Evolutionary conservation across 495 filamentous ascomycete genomes (phyloP), one percentile per base, ranked within the genome.

Genomic region (Cercophora samala): DNA sequence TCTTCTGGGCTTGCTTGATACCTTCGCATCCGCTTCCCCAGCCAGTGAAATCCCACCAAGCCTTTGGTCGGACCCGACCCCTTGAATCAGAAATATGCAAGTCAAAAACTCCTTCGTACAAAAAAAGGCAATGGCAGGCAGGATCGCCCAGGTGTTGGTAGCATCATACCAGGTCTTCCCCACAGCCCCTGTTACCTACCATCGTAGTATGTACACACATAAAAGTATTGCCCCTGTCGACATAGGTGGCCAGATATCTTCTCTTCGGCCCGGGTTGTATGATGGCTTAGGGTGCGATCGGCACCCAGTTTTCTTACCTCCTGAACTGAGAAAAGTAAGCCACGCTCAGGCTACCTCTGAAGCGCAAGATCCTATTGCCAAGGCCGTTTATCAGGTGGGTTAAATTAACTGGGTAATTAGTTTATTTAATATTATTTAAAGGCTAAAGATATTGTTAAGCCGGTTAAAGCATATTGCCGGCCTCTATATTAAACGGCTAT

Each of bases 11-110:
- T 0, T 9, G 54, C 37, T 18, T 46, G 37, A 46, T 11, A 46
- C 2, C 37, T 9, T 46, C 15, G 37, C 37, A 1, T 13, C 37
- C 11, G 37, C 37, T 46, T 46, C 15, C 37, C 13, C 37, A 13
- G 37, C 37, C 37, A 46, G 37, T 17, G 5, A 46, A 32, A 46
- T 9, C 37, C 37, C 9, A 46, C 37, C 0, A 46, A 46, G 37
- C 37, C 37, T 46, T 8, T 56, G 17, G 19, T 56, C 22, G n/a
- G n/a, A n/a, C 58, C 23, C 1, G 23, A 21, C 58, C 58, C 58
- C 58, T 60, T 60, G 58, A 60, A 60, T 25, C 26, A 23, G 26
- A 58, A 58, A 22, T 26, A 60, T 60, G 58, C 24, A 60, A 22
- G 26, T 60, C 26, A 11, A 25, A 29, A 25, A n/a, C n/a, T n/a